A percentile compares a stretch with the other conserved stretches of the same genome.
Conservation (phyloP, 805 yeast species). For the Dipodascopsis uninucleata region DNA sequence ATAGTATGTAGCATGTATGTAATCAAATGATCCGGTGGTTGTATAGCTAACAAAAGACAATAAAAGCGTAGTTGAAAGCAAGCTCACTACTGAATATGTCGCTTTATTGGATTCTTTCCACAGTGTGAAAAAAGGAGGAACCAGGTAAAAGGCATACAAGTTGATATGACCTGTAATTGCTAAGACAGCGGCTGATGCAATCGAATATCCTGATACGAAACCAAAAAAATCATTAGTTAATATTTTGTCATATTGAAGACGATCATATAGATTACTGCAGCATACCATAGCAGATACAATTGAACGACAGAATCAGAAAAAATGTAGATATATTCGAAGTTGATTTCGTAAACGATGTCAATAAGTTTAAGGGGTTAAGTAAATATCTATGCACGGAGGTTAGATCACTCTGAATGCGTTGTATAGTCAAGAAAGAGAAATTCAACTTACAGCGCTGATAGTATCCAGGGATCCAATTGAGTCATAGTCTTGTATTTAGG, state of each 20-base stretch:
- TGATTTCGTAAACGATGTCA: conserved; percentile 66
- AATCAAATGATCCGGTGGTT: conserved; percentile 35
- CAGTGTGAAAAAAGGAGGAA: conserved; percentile 48
- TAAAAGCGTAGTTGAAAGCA: neutral
- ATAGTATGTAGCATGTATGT: conserved; percentile 56
- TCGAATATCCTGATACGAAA: conserved; percentile 3
- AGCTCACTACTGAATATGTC: no score
- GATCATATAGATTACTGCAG: conserved; percentile 10
- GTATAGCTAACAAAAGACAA: conserved; percentile 2
- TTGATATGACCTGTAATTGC: conserved; percentile 64
- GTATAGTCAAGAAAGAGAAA: no score
- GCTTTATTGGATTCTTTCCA: no score
- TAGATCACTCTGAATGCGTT: no score
- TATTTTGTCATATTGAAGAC: neutral
- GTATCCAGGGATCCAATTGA: conserved; percentile 41
- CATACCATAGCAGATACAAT: conserved; percentile 43
- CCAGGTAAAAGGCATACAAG: conserved; percentile 56
- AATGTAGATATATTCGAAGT: conserved; percentile 59
- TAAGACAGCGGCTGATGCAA: conserved; percentile 49
- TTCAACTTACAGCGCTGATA: conserved; percentile 46
- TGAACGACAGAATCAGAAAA: conserved; percentile 48
- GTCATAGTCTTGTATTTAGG: conserved; percentile 7
- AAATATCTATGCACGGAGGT: conserved; percentile 55
- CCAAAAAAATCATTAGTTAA: no score
- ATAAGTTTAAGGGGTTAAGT: conserved; percentile 74